Evolutionary conservation across 2,329 filamentous ascomycete genomes (phyloP), one percentile per base, ranked within the genome.

Genomic region (Exophiala sp.): DNA sequence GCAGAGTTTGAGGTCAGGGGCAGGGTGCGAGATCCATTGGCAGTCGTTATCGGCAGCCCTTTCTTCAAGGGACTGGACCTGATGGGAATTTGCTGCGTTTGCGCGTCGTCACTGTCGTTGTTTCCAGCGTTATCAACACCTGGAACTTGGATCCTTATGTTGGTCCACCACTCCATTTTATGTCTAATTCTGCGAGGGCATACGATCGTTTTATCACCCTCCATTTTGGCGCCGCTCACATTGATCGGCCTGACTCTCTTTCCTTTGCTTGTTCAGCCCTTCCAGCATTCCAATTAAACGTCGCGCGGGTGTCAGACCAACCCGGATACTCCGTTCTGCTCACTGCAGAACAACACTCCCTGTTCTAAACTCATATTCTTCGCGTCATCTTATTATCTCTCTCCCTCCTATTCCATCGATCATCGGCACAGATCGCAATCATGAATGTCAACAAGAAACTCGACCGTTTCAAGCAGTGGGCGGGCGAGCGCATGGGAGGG

Each of bases 381-480:
- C 21, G 21, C 41, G 29, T 43, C 41, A 29, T 43, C 20, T 43
- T 1, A 3, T 42, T 5, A 20, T 9, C 18, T 43, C 20, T 44
- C 14, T 39, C 21, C 33, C 7, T 38, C 18, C 10, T 3, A n/a
- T 14, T 41, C 3, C 16, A 9, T 24, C 21, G n/a, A 36, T 32
- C 39, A 32, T 32, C 36, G 14, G 34, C 3, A 59, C 8, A 46
- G 14, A n/a, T 33, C 14, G n/a, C 36, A 66, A 74, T 54, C 33
- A 83, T 82, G 80, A 82, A 83, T 65, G 77, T 85, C 71, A 85
- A 84, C 73, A 96, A 95, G 79, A 96, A 95, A 71, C 84, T 97
- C 69, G 92, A 91, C 75, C 87, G 92, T 68, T 86, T 95, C 78
- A 95, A 92, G 78, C 92, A 97, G 86, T 97, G 92, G 92, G 90